Conservation (phyloP, 176 grass and related monocot genomes). For the Carex parvula region DNA sequence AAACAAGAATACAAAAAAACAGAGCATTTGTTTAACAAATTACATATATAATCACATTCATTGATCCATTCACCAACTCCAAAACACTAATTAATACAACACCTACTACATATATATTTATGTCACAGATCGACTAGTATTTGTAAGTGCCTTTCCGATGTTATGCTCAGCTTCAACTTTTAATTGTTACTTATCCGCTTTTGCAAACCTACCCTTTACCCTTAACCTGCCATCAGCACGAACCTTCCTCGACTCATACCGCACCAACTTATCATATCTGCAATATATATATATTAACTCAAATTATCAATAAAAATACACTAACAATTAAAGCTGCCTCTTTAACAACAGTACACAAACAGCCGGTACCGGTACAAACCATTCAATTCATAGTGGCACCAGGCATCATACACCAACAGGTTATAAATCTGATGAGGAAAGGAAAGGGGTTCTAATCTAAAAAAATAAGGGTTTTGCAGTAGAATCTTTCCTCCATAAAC, state of each 20-base stretch:
- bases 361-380: not conserved
- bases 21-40: not conserved
- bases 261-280: constrained; percentile 85
- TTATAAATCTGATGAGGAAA: not conserved
- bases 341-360: not conserved
- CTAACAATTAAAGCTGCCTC: not conserved
- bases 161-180: constrained; percentile 7
- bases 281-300: constrained; percentile 5
- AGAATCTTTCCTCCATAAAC: not conserved
- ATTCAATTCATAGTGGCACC: not conserved
- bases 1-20: not conserved
- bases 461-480: not conserved
- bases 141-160: not conserved
- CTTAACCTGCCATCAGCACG: constrained; percentile 66
- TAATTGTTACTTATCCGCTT: constrained; percentile 24
- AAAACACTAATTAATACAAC: not conserved
- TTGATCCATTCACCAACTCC: not conserved
- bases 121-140: no score
- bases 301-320: not conserved
- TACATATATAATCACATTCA: not conserved
- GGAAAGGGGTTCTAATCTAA: not conserved
- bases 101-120: not conserved
- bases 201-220: constrained; percentile 83
- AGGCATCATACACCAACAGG: not conserved
- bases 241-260: constrained; percentile 82